Conservation (phyloP, 2,329 filamentous ascomycete genomes). For the Colletotrichum lini region DNA sequence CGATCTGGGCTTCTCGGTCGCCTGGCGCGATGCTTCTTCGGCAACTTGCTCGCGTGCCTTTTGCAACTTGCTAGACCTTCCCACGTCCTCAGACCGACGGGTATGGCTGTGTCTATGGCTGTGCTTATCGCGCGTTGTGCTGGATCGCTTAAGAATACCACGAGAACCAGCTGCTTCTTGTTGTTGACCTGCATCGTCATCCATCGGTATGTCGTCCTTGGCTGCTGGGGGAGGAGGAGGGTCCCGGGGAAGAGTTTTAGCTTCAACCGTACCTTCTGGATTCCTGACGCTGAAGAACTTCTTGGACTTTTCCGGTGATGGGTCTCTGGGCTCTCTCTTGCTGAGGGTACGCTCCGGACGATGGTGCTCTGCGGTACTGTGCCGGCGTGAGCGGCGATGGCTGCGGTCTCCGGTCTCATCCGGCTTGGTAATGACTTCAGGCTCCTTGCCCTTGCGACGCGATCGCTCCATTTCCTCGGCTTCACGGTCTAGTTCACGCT, state of each 20-base stretch:
- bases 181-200: conserved; percentile 43
- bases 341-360: conserved; percentile 44
- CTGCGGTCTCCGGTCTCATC: conserved; percentile 44
- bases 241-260: conserved; percentile 43
- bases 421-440: conserved; percentile 42
- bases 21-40: conserved; percentile 33
- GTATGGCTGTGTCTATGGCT: conserved; percentile 42
- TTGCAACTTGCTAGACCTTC: conserved; percentile 44
- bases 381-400: conserved; percentile 59
- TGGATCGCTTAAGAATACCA: conserved; percentile 52
- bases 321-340: conserved; percentile 49
- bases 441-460: conserved; percentile 54
- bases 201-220: conserved; percentile 42
- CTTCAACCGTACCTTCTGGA: conserved; percentile 51
- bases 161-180: conserved; percentile 46
- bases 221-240: conserved; percentile 35
- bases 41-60: conserved; percentile 46
- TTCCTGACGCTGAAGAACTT: conserved; percentile 60
- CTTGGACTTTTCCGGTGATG: conserved; percentile 48
- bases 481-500: conserved; percentile 16
- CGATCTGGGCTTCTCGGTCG: conserved; percentile 48
- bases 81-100: conserved; percentile 47
- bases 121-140: conserved; percentile 49
- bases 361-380: conserved; percentile 57
- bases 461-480: conserved; percentile 30